Evolutionary conservation across 1,284 basidiomycete species (phyloP), one percentile per base, ranked within the genome.

Genomic region (Neonothopanus nambi): DNA sequence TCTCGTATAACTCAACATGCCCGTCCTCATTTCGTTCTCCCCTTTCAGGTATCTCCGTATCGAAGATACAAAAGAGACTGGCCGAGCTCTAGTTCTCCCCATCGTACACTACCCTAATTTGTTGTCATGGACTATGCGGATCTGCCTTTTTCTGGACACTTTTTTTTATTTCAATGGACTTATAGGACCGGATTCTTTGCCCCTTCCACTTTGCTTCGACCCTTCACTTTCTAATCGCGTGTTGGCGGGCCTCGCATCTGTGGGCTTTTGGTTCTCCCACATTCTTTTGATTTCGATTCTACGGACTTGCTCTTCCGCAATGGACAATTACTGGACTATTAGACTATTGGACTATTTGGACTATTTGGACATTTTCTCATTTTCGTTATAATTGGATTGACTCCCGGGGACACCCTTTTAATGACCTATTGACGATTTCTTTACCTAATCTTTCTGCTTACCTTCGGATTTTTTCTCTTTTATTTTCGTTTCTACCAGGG

Each of bases 21-120:
- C 44, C 12, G 15, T 33, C 42, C 46, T 49, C 15, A 52, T n/a
- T 20, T 37, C 39, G 37, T 35, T 41, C 15, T 48, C 42, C 21
- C 20, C 23, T 13, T 30, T 41, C 33, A 67, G 67, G 63, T 54
- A 63, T 69, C 26, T 61, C 68, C n/a, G 63, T 62, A 36, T 55
- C 66, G 11, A 69, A 68, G 60, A 59, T 68, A 40, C 67, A 67
- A 64, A 76, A 76, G 59, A 63, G 69, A 59, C 58, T 76, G 40
- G 63, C 75, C 24, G 71, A 71, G 57, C 64, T 75, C 60, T 77
- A 68, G 57, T 43, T 21, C 15, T 17, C 33, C 20, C 26, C 20
- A n/a, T 48, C 45, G 36, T n/a, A 42, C 41, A 30, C 30, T 33
- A 23, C n/a, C 18, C 15, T 40, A 30, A 40, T 40, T 36, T 3